Percentiles rank a stretch among this genome's conserved stretches.
Conservation (phyloP, 164 flowering plant genomes). For the Nymphaea colorata region DNA sequence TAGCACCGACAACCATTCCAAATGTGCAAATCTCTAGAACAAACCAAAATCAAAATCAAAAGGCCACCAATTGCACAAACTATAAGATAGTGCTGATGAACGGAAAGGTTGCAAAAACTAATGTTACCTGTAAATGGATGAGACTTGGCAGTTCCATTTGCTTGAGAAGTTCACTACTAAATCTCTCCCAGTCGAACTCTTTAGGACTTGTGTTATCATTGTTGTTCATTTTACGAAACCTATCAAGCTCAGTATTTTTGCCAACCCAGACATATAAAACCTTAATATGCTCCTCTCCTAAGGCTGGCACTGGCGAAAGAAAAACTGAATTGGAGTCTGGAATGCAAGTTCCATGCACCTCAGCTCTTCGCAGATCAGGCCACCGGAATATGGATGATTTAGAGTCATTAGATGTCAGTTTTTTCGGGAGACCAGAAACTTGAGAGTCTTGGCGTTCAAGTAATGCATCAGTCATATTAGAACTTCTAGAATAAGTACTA, state of each 20-base stretch:
- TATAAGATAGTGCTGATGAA: neutral
- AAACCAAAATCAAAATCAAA: too few relatives aligned
- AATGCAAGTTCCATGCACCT: constrained; percentile 9
- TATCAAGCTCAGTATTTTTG: constrained; percentile 11
- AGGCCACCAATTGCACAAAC: neutral
- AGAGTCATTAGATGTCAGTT: constrained; percentile 4
- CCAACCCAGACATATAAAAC: constrained; percentile 41
- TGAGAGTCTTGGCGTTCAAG: neutral
- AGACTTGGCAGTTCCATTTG: constrained; percentile 24
- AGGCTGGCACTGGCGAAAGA: constrained; percentile 19
- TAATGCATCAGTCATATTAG: neutral
- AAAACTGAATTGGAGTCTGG: constrained; percentile 35
- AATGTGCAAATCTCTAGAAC: too few relatives aligned
- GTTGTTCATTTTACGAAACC: constrained; percentile 10
- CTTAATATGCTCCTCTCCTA: constrained; percentile 9
- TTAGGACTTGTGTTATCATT: constrained; percentile 2
- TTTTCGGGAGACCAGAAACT: constrained; percentile 6
- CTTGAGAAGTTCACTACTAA: constrained; percentile 23
- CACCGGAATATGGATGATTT: constrained; percentile 22
- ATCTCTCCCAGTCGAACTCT: constrained; percentile 14
- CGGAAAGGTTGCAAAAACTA: neutral
- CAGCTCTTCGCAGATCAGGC: constrained; percentile 31
- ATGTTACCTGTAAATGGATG: constrained; percentile 36
- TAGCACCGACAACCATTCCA: too few relatives aligned
- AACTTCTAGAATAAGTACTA: neutral